These are phyloP conservation scores for Crassisporium funariophilum DNA, from an alignment of 768 basidiomycete genomes.

Conservation along the genomic window DNA sequence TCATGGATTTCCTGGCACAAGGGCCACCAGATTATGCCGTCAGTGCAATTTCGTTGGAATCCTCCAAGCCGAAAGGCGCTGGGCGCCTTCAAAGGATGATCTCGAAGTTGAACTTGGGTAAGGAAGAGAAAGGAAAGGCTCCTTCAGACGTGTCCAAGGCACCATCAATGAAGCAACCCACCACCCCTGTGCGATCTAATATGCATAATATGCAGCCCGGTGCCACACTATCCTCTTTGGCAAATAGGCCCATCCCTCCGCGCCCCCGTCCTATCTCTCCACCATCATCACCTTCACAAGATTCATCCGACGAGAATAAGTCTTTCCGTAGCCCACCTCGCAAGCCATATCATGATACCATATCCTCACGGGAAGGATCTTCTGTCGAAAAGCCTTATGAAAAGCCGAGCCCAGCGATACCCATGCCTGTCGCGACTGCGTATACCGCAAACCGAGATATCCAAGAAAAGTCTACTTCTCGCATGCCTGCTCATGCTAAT, in stretches of 20 bases:
- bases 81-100: constrained; percentile 82
- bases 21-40: constrained; percentile 50
- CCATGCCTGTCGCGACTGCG: constrained; percentile 17
- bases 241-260: constrained; percentile 63
- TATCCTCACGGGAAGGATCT: constrained; percentile 13
- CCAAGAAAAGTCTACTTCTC: constrained; percentile 13
- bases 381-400: constrained; percentile 17
- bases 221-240: constrained; percentile 49
- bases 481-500: constrained; percentile 16
- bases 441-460: constrained; percentile 9
- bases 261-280: constrained; percentile 53
- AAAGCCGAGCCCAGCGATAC: constrained; percentile 6
- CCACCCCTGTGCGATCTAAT: constrained; percentile 20
- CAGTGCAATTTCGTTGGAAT: constrained; percentile 35
- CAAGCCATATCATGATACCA: constrained; percentile 16
- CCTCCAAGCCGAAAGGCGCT: constrained; percentile 51
- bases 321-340: constrained; percentile 20
- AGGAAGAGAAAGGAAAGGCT: constrained; percentile 37
- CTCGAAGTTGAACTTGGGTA: constrained; percentile 66
- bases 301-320: constrained; percentile 41
- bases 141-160: constrained; percentile 18
- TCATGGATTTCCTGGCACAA: constrained; percentile 60
- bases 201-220: constrained; percentile 34
- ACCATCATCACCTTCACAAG: constrained; percentile 47
- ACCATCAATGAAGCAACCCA: constrained; percentile 15